Evolutionary conservation across 129 eudicot species (phyloP), one percentile per base, ranked within the genome.

Genomic region (Ambrosia artemisiifolia): DNA sequence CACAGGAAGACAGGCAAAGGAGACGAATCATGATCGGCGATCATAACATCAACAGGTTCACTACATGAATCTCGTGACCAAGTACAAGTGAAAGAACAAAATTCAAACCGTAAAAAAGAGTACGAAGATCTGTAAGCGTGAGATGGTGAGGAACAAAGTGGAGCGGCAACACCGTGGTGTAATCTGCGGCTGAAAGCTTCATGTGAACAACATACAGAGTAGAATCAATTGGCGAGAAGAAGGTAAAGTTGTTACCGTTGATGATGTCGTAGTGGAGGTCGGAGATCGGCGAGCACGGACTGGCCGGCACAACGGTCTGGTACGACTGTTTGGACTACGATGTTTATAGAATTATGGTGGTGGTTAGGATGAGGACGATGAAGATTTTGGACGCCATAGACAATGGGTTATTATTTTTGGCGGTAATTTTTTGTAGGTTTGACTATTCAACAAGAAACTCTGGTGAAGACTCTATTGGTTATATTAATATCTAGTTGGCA

Each of bases 151-250:
- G 77, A 24, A 86, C 73, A 64, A 70, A 70, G 77, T 86, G 88
- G 70, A 54, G 77, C 51, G 82, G 84, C 62, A 86, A 78, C 14
- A 76, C 65, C 67, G 54, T 17, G 73, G 72, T 76, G 85, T 86
- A 86, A n/a, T 80, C 83, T 20, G 72, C 40, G 17, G 85, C 85
- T 2, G 85, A 69, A 32, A 80, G 55, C 13, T 70, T 65, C 87
- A 83, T 77, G 81, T 83, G 88, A 5, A 83, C 77, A 16, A 72
- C 69, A 59, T 75, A 86, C 5, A 86, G 87, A 7, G 83, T 66
- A 7, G 85, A 74, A 53, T 86, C 87, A 6, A 72, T 74, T 10
- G 91, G 88, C 5, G 81, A 80, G 70, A 86, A 80, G 63, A 86
- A 71, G 40, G 91, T 86, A 84, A 83, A 86, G 74, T 80, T 54